Evolutionary conservation across 1,139 yeast genomes (phyloP), one percentile per base, ranked within the genome.

Genomic region (Ashbya aceris): DNA sequence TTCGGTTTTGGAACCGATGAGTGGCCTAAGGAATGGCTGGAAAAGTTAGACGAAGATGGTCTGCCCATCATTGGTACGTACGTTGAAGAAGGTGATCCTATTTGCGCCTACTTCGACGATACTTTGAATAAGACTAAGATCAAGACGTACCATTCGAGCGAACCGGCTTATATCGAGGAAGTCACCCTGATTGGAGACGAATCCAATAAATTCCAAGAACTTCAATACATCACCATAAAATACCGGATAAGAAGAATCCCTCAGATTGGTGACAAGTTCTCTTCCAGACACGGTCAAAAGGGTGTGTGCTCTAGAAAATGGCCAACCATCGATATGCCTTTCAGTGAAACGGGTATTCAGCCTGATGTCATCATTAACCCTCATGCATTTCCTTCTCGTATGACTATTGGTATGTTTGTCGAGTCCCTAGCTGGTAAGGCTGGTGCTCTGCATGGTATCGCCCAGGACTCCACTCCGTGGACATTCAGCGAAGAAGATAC

Each of bases 321-420:
- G 96, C 98, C 97, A 23, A 81, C 86, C 41, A 73, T 84, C 50
- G 98, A 91, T 62, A 81, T 91, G 95, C 99, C 99, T 46, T 91
- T 91, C 68, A 77, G 87, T 50, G 98, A 91, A 67, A 71, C 83
- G 30, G 98, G 98, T 58, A 89, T 91, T 49, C 96, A 85, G 64
- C 98, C 98, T 1, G 98, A 91, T 68, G 85, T 91, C 53, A 91
- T 91, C 59, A 91, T 91, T 59, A 91, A 91, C 62, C 98, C 98
- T 3, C 98, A 91, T 64, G 98, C 97, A 52, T 91, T 91, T 89
- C 98, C 98, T 53, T 89, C 97, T 42, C 94, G 98, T 73, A 91
- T 91, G 99, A 91, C 99, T 20, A 91, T 91, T 66, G 99, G 98
- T 70, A 91, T 91, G 98, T 91, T 91, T 69, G 97, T 91, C 40